phyloP scores from a whole-genome alignment of 1,284 basidiomycete genomes.

The Marasmius fiardii region DNA sequence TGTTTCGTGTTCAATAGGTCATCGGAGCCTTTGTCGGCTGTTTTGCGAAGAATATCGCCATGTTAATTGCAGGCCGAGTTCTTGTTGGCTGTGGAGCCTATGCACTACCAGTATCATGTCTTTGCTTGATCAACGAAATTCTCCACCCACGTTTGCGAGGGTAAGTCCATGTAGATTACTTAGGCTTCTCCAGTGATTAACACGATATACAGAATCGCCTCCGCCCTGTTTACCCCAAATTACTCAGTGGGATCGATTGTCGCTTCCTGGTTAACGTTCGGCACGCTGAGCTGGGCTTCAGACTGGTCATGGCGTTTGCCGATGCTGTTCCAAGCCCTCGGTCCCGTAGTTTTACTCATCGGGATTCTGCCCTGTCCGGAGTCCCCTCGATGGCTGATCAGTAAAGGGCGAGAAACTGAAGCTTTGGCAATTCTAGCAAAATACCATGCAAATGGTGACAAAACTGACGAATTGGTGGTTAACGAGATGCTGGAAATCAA shows the following conservation, averaged over 20 bases:
- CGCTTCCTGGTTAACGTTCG: slow-evolving; percentile 8
- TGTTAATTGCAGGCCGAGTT: slow-evolving; percentile 13
- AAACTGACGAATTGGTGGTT: slow-evolving; percentile 7
- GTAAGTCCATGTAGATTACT: neutral
- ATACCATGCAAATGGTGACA: slow-evolving; percentile 11
- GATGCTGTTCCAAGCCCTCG: slow-evolving; percentile 9
- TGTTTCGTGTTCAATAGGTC: neutral
- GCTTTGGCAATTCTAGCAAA: slow-evolving; percentile 42
- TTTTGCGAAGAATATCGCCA: slow-evolving; percentile 7
- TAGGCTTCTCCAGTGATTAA: neutral
- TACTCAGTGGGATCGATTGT: slow-evolving; percentile 9
- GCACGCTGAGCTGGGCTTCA: slow-evolving; percentile 8
- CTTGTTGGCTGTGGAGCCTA: slow-evolving; percentile 8
- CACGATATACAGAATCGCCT: slow-evolving; percentile 3
- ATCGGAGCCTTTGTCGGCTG: slow-evolving; percentile 9
- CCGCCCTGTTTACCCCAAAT: slow-evolving; percentile 9
- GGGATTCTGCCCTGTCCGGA: slow-evolving; percentile 5
- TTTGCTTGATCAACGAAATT: slow-evolving; percentile 12
- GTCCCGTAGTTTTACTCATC: slow-evolving; percentile 4
- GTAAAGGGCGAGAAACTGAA: slow-evolving; percentile 59
- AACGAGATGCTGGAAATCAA: slow-evolving; percentile 10
- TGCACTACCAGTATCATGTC: slow-evolving; percentile 9
- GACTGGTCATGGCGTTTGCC: slow-evolving; percentile 14
- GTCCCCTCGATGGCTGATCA: slow-evolving; percentile 54
- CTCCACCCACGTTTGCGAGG: slow-evolving; percentile 12